A percentile compares a stretch with the other conserved stretches of the same genome.
Evolutionary conservation across 306 rosid genomes (phyloP).

Genomic region (Vigna trinervia): DNA sequence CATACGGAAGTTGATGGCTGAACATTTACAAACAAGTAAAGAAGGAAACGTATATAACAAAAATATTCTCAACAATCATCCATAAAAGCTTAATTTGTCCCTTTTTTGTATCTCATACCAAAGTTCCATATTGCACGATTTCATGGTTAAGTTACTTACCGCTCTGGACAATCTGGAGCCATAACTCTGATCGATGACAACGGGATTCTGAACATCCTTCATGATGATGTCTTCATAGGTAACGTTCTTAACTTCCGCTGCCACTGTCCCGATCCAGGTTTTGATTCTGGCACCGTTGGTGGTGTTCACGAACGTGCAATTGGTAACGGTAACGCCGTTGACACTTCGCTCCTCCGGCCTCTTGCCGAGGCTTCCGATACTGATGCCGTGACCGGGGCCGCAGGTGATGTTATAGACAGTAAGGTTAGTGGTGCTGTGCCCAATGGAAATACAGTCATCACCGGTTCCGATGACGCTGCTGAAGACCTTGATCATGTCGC

Average conservation of each 20-base stretch:
- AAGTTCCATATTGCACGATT: too few relatives aligned
- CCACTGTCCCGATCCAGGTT: conserved; percentile 47
- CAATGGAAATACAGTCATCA: conserved; percentile 78
- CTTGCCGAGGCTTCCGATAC: conserved; percentile 78
- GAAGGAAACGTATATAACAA: too few relatives aligned
- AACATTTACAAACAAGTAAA: neutral
- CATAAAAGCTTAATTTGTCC: too few relatives aligned
- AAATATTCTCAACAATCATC: too few relatives aligned
- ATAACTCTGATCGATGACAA: conserved; percentile 69
- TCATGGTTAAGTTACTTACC: conserved; percentile 1
- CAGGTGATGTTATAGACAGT: conserved; percentile 51
- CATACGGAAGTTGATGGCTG: conserved; percentile 56
- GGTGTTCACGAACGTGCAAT: conserved; percentile 64
- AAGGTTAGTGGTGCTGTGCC: conserved; percentile 47
- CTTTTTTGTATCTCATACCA: too few relatives aligned
- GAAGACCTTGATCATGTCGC: conserved; percentile 41
- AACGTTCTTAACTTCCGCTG: conserved; percentile 53
- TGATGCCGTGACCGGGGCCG: conserved; percentile 84
- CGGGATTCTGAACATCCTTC: conserved; percentile 60
- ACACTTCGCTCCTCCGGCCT: conserved; percentile 54
- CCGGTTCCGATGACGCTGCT: conserved; percentile 65
- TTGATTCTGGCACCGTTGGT: conserved; percentile 83
- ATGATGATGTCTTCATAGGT: conserved; percentile 57
- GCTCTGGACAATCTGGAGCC: conserved; percentile 36
- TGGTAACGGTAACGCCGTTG: conserved; percentile 41